phyloP scores from a whole-genome alignment of 768 basidiomycete genomes.

The Hygrocybe punicea region DNA sequence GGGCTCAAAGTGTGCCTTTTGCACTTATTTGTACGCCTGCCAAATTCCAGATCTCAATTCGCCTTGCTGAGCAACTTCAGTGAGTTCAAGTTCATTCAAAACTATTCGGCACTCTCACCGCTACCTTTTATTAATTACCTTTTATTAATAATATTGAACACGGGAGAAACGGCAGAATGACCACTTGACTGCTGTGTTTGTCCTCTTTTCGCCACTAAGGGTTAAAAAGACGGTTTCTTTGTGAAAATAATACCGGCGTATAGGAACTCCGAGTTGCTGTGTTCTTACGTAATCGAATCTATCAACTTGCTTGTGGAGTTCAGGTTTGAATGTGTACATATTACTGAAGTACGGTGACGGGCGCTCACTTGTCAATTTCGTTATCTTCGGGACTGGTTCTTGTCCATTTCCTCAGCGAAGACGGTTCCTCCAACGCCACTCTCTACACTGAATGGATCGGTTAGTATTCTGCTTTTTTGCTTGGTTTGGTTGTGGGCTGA shows the following conservation, averaged over 20 bases:
- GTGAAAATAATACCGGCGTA: not conserved
- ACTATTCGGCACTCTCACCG: too few species aligned
- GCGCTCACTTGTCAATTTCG: not conserved
- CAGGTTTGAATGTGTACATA: not conserved
- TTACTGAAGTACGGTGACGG: not conserved
- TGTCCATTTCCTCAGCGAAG: not conserved
- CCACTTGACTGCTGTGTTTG: too few species aligned
- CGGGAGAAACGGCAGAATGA: too few species aligned
- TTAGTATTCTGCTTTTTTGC: slow-evolving; percentile 1
- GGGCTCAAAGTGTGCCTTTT: too few species aligned
- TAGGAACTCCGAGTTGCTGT: not conserved
- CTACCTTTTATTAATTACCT: too few species aligned
- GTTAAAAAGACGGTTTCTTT: not conserved
- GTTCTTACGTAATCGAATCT: not conserved
- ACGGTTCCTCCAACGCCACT: not conserved
- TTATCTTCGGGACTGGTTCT: not conserved
- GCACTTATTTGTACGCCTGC: too few species aligned
- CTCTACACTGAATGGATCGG: slow-evolving; percentile 5
- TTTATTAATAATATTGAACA: too few species aligned
- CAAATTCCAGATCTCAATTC: too few species aligned
- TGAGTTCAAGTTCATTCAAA: too few species aligned
- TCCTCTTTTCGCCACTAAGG: not conserved
- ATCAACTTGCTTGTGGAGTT: not conserved
- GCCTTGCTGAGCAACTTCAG: too few species aligned
- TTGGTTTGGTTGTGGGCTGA: not conserved